These are phyloP conservation scores for Microthlaspi erraticum DNA, from an alignment of 345 rosid species.

Conservation along the genomic window DNA sequence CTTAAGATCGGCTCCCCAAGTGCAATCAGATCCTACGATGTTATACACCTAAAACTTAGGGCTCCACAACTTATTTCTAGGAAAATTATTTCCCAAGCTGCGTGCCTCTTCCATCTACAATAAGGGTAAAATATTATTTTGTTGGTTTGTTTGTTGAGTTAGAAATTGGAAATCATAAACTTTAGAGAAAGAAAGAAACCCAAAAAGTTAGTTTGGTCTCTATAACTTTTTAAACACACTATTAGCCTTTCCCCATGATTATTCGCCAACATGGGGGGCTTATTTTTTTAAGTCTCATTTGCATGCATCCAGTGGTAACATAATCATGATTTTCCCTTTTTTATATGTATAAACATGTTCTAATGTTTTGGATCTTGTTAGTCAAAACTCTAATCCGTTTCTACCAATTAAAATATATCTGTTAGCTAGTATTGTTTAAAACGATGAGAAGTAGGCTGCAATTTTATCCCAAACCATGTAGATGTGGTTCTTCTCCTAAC, in stretches of 20 bases:
- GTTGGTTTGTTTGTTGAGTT: conserved; percentile 34
- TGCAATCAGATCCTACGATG: background rate
- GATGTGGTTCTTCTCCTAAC: conserved; percentile 39
- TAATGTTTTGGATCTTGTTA: conserved; percentile 37
- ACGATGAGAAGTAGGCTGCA: conserved; percentile 37
- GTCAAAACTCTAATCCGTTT: conserved; percentile 44
- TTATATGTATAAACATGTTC: conserved; percentile 6
- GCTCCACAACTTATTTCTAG: background rate
- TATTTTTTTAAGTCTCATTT: conserved; percentile 42
- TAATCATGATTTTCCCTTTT: conserved; percentile 39
- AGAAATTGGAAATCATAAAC: conserved; percentile 7
- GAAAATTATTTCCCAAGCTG: conserved; percentile 6
- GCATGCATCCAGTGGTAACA: conserved; percentile 54
- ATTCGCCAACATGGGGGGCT: conserved; percentile 46
- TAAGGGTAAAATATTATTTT: background rate
- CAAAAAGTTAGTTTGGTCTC: conserved; percentile 42
- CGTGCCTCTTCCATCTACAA: conserved; percentile 24
- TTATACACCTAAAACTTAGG: conserved; percentile 4
- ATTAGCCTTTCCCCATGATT: conserved; percentile 45
- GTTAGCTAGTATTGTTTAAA: background rate
- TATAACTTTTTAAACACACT: conserved; percentile 45
- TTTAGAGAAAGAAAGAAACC: conserved; percentile 16
- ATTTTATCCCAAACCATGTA: conserved; percentile 30
- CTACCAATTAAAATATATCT: conserved; percentile 22
- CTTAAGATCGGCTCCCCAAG: no score